phyloP scores from a whole-genome alignment of 1,284 basidiomycete species.

The Puccinia novopanici region DNA sequence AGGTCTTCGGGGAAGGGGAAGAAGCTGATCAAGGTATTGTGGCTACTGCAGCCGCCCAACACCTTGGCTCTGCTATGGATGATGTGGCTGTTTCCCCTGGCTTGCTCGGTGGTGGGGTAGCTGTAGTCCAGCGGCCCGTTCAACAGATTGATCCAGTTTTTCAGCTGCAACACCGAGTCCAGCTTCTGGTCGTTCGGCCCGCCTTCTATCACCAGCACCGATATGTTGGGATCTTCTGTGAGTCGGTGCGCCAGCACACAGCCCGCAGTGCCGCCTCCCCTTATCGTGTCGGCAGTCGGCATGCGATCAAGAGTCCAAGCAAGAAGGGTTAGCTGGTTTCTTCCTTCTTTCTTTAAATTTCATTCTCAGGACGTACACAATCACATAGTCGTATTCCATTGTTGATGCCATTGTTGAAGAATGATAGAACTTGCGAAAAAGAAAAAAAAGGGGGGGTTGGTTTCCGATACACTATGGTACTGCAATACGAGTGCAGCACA shows the following conservation, averaged over 20 bases:
- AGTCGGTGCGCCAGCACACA: slow-evolving; percentile 59
- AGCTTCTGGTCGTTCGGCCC: slow-evolving; percentile 57
- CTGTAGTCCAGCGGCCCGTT: slow-evolving; percentile 59
- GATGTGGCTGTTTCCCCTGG: slow-evolving; percentile 59
- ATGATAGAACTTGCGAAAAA: neutral
- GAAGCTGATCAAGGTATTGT: slow-evolving; percentile 61
- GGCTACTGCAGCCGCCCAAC: slow-evolving; percentile 59
- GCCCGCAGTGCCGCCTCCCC: slow-evolving; percentile 57
- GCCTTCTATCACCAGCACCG: slow-evolving; percentile 59
- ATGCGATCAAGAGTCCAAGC: no score
- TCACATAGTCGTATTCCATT: slow-evolving; percentile 32
- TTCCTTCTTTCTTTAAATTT: neutral
- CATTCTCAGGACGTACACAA: slow-evolving; percentile 9
- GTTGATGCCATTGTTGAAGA: no score
- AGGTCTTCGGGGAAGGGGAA: slow-evolving; percentile 59
- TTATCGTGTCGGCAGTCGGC: no score
- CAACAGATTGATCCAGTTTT: slow-evolving; percentile 59
- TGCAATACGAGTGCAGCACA: no score
- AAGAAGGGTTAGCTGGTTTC: neutral
- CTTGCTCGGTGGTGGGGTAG: slow-evolving; percentile 58
- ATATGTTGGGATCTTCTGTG: slow-evolving; percentile 58
- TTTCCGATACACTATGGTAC: no score
- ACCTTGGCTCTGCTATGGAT: slow-evolving; percentile 59
- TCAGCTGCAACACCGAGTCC: slow-evolving; percentile 57
- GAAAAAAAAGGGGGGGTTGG: neutral